Evolutionary conservation across 2,329 filamentous ascomycete genomes (phyloP), one percentile per base, ranked within the genome.

Genomic region (Zymoseptoria crescenta): DNA sequence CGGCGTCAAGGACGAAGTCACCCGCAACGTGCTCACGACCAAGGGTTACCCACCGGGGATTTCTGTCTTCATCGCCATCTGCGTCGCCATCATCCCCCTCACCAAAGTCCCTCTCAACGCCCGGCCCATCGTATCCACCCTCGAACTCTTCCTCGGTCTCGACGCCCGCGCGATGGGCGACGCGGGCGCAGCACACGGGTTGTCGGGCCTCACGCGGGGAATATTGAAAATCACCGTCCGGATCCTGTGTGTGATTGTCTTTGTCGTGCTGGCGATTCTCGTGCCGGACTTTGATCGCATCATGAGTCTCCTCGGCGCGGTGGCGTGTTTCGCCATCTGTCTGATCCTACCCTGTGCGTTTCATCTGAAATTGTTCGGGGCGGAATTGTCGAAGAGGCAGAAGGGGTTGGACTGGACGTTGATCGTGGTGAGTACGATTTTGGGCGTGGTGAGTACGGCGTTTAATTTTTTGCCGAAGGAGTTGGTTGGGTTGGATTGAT

Each of bases 241-340:
- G 49, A 74, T 96, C 1, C 62, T 83, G 16, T 85, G 86, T 13
- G 81, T 91, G 16, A 66, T 88, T n/a, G 64, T 87, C 2, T 89
- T 96, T 67, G 82, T 96, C 30, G 70, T 83, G 54, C 88, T 96
- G 60, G 85, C 92, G 6, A 83, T 89, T 49, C 65, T 87, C 1
- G 83, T 87, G 69, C 91, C 92, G 0, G 83, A 85, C 0, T 96
- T 96, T 69, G 91, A 96, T 72, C 86, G 87, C 56, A 92, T 96
- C 70, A 96, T 96, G 86, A 88, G 89, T 3, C 86, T 96, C 62
- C 86, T 97, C 76, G 93, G 94, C 10, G 90, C 88, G 48, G 88
- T 91, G 3, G 81, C 96, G 16, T 96, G 93, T 76, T 96, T 96
- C 68, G 90, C 89, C 19, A 95, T 97, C 65, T 97, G 93, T 75